phyloP scores from a whole-genome alignment of 805 yeast genomes.

The Kazachstania psychrophila region DNA sequence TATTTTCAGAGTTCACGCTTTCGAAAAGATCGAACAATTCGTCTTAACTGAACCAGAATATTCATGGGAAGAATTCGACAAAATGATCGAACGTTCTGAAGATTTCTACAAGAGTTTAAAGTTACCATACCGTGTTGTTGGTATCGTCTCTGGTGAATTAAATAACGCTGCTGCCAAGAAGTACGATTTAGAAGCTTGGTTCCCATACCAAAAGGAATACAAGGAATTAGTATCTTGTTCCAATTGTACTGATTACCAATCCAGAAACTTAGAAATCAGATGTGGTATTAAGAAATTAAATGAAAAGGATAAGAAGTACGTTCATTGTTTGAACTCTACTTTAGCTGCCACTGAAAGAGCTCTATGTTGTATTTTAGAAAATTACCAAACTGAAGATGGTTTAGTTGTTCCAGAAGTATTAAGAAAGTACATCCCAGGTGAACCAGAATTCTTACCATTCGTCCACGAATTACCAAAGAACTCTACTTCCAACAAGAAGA shows the following conservation, averaged over 20 bases:
- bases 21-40: slow-evolving; percentile 97
- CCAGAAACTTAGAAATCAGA: slow-evolving; percentile 96
- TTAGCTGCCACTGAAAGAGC: slow-evolving; percentile 98
- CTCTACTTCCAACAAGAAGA: slow-evolving; percentile 62
- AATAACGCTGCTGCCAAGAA: slow-evolving; percentile 99
- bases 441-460: slow-evolving; percentile 92
- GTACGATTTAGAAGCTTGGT: slow-evolving; percentile 99
- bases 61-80: slow-evolving; percentile 95
- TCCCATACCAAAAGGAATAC: slow-evolving; percentile 98
- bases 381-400: slow-evolving; percentile 97
- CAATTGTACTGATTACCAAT: slow-evolving; percentile 98
- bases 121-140: slow-evolving; percentile 93
- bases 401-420: slow-evolving; percentile 87
- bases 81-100: slow-evolving; percentile 86
- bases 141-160: slow-evolving; percentile 96
- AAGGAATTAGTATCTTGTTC: slow-evolving; percentile 98
- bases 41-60: slow-evolving; percentile 94
- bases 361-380: slow-evolving; percentile 91
- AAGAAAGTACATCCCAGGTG: slow-evolving; percentile 95
- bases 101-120: slow-evolving; percentile 87
- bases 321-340: slow-evolving; percentile 96
- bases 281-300: slow-evolving; percentile 95
- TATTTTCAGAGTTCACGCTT: slow-evolving; percentile 96
- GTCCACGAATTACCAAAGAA: slow-evolving; percentile 89
- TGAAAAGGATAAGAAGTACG: slow-evolving; percentile 94